Evolutionary conservation across 371 early-diverging fungal genomes (phyloP).

Genomic region (Saksenaea vasiformis): DNA sequence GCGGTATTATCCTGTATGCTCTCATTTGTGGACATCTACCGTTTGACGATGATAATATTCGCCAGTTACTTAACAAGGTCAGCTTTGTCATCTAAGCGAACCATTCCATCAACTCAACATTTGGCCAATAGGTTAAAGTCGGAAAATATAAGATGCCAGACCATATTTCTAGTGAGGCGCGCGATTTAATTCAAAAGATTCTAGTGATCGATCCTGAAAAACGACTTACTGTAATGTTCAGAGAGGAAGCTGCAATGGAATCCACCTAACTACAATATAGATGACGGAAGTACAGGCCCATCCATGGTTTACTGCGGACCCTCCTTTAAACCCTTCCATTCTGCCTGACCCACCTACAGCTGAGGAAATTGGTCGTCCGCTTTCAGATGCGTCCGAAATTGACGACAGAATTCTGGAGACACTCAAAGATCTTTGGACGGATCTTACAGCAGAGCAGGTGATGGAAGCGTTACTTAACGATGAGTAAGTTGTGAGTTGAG

Average conservation of each 20-base stretch:
- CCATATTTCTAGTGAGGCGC: conserved; percentile 59
- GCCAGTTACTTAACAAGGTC: conserved; percentile 71
- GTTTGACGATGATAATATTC: conserved; percentile 92
- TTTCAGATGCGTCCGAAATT: conserved; percentile 32
- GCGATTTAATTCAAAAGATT: conserved; percentile 56
- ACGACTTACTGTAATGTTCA: conserved; percentile 41
- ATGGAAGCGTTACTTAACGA: conserved; percentile 39
- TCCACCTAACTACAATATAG: conserved; percentile 13
- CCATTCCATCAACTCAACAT: background rate
- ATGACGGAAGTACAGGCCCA: conserved; percentile 45
- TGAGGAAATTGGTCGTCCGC: conserved; percentile 38
- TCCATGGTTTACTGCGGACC: conserved; percentile 45
- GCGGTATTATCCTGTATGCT: conserved; percentile 92
- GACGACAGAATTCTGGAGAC: conserved; percentile 50
- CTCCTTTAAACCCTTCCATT: conserved; percentile 28
- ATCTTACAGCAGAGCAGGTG: conserved; percentile 35
- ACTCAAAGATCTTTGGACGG: conserved; percentile 47
- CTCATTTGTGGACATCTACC: conserved; percentile 88
- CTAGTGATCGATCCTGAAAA: conserved; percentile 44
- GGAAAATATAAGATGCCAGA: conserved; percentile 66
- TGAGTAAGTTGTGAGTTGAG: conserved; percentile 27
- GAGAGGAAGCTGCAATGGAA: background rate
- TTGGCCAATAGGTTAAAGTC: conserved; percentile 52
- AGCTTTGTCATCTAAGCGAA: background rate
- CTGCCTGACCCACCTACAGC: conserved; percentile 48